Evolutionary conservation across 148 eudicot genomes (phyloP).

Genomic region (Persicaria maculosa): DNA sequence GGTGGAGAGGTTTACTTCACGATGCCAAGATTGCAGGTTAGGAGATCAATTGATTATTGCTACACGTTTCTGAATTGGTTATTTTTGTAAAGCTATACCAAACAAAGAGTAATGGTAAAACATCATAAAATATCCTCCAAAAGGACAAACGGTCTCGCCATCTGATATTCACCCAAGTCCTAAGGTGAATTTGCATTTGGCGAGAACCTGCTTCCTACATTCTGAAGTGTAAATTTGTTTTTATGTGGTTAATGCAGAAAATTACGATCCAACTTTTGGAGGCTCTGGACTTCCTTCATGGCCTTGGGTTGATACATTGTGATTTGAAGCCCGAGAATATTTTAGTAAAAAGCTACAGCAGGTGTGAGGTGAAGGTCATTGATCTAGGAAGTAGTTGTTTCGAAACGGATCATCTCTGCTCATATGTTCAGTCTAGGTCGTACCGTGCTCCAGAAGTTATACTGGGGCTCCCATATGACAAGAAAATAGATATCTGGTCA

Average conservation of each 20-base stretch:
- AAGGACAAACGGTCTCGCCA: too few relatives aligned
- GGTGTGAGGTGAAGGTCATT: conserved; percentile 97
- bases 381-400: conserved; percentile 99
- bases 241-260: conserved; percentile 44
- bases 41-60: background rate
- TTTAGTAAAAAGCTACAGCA: conserved; percentile 90
- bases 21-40: conserved; percentile 99
- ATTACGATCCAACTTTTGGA: conserved; percentile 88
- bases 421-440: conserved; percentile 93
- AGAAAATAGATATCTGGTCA: conserved; percentile 93
- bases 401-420: conserved; percentile 92
- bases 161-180: too few relatives aligned
- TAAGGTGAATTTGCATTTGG: too few relatives aligned
- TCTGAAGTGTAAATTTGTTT: background rate
- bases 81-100: background rate
- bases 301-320: conserved; percentile 93
- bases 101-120: too few relatives aligned
- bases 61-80: background rate
- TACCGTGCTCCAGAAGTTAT: conserved; percentile 97
- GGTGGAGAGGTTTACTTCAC: conserved; percentile 99
- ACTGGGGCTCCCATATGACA: conserved; percentile 83
- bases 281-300: conserved; percentile 81
- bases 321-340: conserved; percentile 99
- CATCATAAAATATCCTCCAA: too few relatives aligned
- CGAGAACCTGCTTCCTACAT: too few relatives aligned